phyloP scores from a whole-genome alignment of 179 eudicot genomes.

The Silene vulgaris region DNA sequence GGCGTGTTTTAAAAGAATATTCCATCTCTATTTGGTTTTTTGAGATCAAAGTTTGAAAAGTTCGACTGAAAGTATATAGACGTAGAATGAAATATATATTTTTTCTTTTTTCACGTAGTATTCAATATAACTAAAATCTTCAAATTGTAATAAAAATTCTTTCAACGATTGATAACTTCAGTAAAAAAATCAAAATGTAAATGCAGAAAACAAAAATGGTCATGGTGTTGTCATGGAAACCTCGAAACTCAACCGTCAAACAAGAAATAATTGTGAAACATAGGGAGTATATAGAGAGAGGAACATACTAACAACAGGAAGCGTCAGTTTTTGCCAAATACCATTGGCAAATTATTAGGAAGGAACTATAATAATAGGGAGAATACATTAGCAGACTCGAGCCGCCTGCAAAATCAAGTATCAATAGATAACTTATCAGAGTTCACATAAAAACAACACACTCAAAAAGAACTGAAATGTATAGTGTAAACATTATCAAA shows the following conservation, averaged over 20 bases:
- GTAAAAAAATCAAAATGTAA: not conserved
- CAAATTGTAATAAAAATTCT: not conserved
- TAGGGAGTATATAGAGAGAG: not conserved
- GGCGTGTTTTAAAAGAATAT: not conserved
- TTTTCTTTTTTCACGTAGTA: no score
- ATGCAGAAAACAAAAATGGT: not conserved
- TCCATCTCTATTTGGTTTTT: not conserved
- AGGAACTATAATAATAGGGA: no score
- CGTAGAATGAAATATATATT: not conserved
- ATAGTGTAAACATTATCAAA: no score
- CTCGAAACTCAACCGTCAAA: not conserved
- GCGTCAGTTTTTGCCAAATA: no score
- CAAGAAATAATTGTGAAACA: not conserved
- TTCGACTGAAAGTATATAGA: not conserved
- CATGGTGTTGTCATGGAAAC: not conserved
- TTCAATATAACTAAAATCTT: not conserved
- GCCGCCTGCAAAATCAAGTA: no score
- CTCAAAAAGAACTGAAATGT: no score
- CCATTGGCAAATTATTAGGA: no score
- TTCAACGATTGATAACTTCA: not conserved
- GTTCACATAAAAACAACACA: no score
- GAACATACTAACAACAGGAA: slow-evolving; percentile 24
- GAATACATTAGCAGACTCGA: no score
- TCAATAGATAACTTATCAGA: no score
- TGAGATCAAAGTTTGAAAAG: not conserved